Conservation (phyloP, 1,139 yeast species). For the Debaryomyces robertsiae region DNA sequence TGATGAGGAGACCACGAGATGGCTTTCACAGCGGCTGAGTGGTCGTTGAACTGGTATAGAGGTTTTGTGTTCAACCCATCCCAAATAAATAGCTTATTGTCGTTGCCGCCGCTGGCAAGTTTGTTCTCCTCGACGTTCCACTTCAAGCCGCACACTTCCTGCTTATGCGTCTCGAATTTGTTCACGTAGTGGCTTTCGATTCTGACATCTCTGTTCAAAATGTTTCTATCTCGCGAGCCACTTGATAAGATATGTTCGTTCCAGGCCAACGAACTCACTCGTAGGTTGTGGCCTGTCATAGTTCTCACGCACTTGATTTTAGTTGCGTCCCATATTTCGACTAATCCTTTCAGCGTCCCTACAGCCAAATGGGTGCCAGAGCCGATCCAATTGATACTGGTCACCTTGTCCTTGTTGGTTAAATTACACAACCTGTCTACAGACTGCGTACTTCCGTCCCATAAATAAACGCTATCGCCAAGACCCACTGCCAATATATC, state of each 20-base stretch:
- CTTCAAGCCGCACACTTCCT: slow-evolving; percentile 93
- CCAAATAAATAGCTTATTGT: slow-evolving; percentile 83
- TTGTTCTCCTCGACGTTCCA: slow-evolving; percentile 92
- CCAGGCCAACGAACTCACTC: slow-evolving; percentile 93
- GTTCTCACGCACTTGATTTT: slow-evolving; percentile 80
- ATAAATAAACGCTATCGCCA: slow-evolving; percentile 83
- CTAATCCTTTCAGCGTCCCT: slow-evolving; percentile 84
- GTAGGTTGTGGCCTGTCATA: slow-evolving; percentile 85
- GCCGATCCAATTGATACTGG: slow-evolving; percentile 92
- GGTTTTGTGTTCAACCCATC: slow-evolving; percentile 78
- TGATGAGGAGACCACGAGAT: slow-evolving; percentile 98
- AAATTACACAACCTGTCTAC: slow-evolving; percentile 81
- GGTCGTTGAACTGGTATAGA: slow-evolving; percentile 73
- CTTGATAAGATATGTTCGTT: slow-evolving; percentile 85
- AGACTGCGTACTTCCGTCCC: slow-evolving; percentile 87
- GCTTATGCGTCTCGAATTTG: slow-evolving; percentile 74
- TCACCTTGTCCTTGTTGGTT: slow-evolving; percentile 62
- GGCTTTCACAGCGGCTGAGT: slow-evolving; percentile 94
- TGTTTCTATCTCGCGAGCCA: slow-evolving; percentile 84
- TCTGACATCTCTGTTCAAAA: slow-evolving; percentile 89
- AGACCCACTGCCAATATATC: slow-evolving; percentile 89
- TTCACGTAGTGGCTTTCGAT: slow-evolving; percentile 80
- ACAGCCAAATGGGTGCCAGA: slow-evolving; percentile 93
- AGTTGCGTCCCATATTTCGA: slow-evolving; percentile 96
- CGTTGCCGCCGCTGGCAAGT: slow-evolving; percentile 93